A percentile compares a stretch with the other conserved stretches of the same genome.
phyloP scores from a whole-genome alignment of 306 rosid genomes.

The Elaeagnus macrophylla region DNA sequence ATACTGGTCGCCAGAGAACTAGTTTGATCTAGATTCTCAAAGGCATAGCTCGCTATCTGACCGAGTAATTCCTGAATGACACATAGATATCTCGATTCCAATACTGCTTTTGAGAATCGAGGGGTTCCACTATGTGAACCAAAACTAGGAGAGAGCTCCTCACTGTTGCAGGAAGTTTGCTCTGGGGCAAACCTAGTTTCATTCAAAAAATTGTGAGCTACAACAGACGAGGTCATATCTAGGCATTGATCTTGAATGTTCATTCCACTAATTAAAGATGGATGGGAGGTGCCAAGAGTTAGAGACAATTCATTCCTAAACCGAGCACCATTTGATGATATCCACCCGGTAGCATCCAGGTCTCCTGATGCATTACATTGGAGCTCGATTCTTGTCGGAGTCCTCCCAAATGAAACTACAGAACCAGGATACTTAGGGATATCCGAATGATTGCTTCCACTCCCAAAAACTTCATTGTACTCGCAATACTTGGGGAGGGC shows the following conservation, averaged over 20 bases:
- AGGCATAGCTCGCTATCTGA: slow-evolving; percentile 57
- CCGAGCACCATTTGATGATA: slow-evolving; percentile 34
- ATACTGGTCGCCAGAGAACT: slow-evolving; percentile 24
- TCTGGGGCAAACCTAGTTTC: slow-evolving; percentile 37
- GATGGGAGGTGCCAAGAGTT: slow-evolving; percentile 51
- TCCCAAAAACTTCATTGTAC: slow-evolving; percentile 31
- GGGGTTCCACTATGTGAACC: slow-evolving; percentile 27
- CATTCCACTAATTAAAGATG: slow-evolving; percentile 18
- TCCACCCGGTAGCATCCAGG: slow-evolving; percentile 42
- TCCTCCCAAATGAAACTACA: slow-evolving; percentile 19
- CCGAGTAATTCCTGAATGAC: slow-evolving; percentile 69
- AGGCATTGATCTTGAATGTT: slow-evolving; percentile 38
- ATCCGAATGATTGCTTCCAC: slow-evolving; percentile 23
- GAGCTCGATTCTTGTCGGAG: slow-evolving; percentile 13
- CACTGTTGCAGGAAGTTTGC: slow-evolving; percentile 35
- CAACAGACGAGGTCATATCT: slow-evolving; percentile 35
- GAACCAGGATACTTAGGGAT: slow-evolving; percentile 22
- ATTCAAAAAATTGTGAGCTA: slow-evolving; percentile 27
- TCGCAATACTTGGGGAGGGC: slow-evolving; percentile 18
- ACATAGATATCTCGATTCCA: slow-evolving; percentile 61
- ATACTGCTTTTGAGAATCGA: slow-evolving; percentile 35
- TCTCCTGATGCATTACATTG: slow-evolving; percentile 33
- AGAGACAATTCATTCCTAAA: slow-evolving; percentile 55
- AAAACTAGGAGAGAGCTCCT: slow-evolving; percentile 32
- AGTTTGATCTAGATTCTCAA: slow-evolving; percentile 38